Percentiles rank a stretch among this genome's conserved stretches.
Evolutionary conservation across 441 rosid species (phyloP).

Genomic region (Syzygium malaccense): DNA sequence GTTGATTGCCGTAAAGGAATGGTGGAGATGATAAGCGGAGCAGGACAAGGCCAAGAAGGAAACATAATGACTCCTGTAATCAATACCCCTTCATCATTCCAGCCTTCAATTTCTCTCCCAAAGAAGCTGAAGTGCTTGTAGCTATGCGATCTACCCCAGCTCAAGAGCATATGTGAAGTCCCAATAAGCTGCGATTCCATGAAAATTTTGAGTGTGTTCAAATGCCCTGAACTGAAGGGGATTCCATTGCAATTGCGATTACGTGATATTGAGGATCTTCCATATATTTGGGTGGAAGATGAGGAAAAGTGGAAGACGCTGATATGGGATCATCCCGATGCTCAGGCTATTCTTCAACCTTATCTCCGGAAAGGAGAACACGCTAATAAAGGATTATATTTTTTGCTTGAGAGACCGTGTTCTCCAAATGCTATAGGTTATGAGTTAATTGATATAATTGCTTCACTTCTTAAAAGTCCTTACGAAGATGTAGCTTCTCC

Average conservation of each 20-base stretch:
- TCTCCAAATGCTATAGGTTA: neutral
- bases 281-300: fast-evolving
- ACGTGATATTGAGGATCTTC: fast-evolving
- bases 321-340: neutral
- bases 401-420: no score
- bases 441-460: neutral
- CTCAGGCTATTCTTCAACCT: neutral
- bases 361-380: neutral
- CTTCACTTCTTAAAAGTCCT: neutral
- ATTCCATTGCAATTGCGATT: neutral
- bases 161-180: neutral
- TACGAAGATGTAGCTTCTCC: neutral
- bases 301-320: neutral
- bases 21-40: neutral
- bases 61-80: neutral
- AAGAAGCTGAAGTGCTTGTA: fast-evolving
- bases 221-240: fast-evolving
- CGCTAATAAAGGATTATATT: no score
- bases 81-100: neutral
- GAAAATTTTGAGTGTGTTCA: fast-evolving
- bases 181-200: neutral
- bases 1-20: fast-evolving
- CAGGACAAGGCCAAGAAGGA: neutral
- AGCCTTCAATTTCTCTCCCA: neutral
- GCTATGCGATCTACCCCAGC: fast-evolving